phyloP scores from a whole-genome alignment of 805 yeast species.

The Wickerhamiella spandovensis region DNA sequence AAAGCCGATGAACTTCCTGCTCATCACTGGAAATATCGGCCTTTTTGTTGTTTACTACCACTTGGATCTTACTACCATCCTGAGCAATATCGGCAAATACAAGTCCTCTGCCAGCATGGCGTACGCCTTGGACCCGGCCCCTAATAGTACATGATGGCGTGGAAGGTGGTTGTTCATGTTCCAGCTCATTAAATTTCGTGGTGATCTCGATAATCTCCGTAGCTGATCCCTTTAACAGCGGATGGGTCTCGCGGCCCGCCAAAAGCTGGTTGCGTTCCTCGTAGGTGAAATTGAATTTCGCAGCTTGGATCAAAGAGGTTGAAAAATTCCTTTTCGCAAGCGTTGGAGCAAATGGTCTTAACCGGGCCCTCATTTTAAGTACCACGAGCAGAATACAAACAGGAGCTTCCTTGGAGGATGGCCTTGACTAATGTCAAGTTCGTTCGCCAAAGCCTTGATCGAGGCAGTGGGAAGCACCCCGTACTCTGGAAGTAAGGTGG shows the following conservation, averaged over 20 bases:
- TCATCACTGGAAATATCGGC: conserved; percentile 31
- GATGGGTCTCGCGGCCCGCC: conserved; percentile 3
- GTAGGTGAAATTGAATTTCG: conserved; percentile 9
- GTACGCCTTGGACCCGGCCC: conserved; percentile 46
- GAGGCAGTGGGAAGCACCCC: not conserved
- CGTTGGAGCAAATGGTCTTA: not conserved
- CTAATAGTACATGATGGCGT: conserved; percentile 9
- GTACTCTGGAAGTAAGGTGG: not conserved
- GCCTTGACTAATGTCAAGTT: not conserved
- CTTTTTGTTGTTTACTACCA: conserved; percentile 43
- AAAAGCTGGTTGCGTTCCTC: conserved; percentile 14
- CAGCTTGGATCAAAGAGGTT: not conserved
- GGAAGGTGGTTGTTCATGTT: conserved; percentile 7
- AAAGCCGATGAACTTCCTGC: conserved; percentile 27
- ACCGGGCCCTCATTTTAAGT: not conserved
- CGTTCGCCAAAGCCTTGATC: not conserved
- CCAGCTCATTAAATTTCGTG: not conserved
- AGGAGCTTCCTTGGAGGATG: not conserved
- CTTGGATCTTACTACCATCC: conserved; percentile 45
- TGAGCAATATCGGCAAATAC: conserved; percentile 56
- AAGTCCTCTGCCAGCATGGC: conserved; percentile 58
- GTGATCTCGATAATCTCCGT: not conserved
- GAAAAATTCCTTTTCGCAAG: conserved; percentile 1
- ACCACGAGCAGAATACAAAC: too few species aligned
- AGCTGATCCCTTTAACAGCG: conserved; percentile 3